Evolutionary conservation across 208 protist genomes (phyloP).

Genomic region (Strigomonas culicis): DNA sequence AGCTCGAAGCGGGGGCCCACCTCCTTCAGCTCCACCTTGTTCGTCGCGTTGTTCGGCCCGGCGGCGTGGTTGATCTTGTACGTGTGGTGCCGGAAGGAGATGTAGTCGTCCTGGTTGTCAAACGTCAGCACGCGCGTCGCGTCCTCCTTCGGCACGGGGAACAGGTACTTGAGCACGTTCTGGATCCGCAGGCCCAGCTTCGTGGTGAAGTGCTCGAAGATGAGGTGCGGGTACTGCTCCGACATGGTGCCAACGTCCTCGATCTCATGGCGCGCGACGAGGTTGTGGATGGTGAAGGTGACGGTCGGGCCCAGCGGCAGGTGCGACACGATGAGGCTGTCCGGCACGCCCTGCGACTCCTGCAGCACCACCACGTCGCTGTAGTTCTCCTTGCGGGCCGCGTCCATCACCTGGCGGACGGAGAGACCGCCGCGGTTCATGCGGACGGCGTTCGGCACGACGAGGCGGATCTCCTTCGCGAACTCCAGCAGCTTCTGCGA

Average conservation of each 20-base stretch:
- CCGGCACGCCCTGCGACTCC: slow-evolving; percentile 97
- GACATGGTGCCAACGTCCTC: slow-evolving; percentile 86
- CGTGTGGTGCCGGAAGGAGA: slow-evolving; percentile 98
- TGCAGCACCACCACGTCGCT: slow-evolving; percentile 99
- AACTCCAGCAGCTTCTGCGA: slow-evolving; percentile 97
- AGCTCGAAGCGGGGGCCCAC: slow-evolving; percentile 99
- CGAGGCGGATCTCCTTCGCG: slow-evolving; percentile 97
- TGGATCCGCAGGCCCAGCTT: slow-evolving; percentile 93
- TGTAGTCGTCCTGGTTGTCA: slow-evolving; percentile 98
- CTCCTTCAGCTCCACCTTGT: slow-evolving; percentile 93
- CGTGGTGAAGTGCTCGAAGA: slow-evolving; percentile 98
- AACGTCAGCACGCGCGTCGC: slow-evolving; percentile 97
- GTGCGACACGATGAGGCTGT: slow-evolving; percentile 97
- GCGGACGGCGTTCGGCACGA: slow-evolving; percentile 98
- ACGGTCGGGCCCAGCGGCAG: slow-evolving; percentile 99
- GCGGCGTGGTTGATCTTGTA: slow-evolving; percentile 59
- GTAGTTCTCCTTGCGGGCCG: slow-evolving; percentile 90
- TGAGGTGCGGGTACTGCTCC: slow-evolving; percentile 97
- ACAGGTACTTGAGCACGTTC: slow-evolving; percentile 96
- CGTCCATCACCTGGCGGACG: slow-evolving; percentile 94
- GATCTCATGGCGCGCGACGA: slow-evolving; percentile 98
- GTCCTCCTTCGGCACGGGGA: slow-evolving; percentile 97
- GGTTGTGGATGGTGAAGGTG: slow-evolving; percentile 97
- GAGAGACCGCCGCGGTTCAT: slow-evolving; percentile 97
- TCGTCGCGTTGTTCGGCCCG: background rate